Percentiles rank a stretch among this genome's conserved stretches.
These are phyloP conservation scores for Parietaria judaica DNA, from an alignment of 306 rosid species.

Conservation along the genomic window DNA sequence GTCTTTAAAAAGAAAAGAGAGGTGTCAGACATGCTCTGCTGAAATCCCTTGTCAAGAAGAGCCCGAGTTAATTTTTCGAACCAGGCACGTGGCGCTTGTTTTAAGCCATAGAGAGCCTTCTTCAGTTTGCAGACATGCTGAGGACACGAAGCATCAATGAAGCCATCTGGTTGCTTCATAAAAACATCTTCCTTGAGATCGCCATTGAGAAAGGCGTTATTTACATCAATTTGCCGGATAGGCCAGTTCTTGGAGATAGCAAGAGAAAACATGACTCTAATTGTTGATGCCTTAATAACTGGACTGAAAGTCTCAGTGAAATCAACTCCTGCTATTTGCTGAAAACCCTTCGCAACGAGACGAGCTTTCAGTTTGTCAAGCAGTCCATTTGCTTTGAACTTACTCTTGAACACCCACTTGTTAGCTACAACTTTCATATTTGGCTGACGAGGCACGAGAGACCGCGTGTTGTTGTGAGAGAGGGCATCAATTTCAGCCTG, in stretches of 20 bases:
- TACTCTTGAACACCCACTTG: not conserved
- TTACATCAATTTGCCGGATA: not conserved
- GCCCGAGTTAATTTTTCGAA: not conserved
- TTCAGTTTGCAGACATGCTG: not conserved
- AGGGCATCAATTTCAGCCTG: not conserved
- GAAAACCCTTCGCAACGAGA: not conserved
- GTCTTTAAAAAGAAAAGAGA: not conserved
- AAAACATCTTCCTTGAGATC: not conserved
- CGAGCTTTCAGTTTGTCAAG: not conserved
- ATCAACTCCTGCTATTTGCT: not conserved
- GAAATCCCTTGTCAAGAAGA: not conserved
- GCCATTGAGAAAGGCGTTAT: conserved; percentile 1
- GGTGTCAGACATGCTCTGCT: not conserved
- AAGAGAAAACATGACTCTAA: not conserved
- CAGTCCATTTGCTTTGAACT: not conserved
- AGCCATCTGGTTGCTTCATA: not conserved
- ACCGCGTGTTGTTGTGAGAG: not conserved
- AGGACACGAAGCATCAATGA: not conserved
- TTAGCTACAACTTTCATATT: not conserved
- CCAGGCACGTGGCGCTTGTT: not conserved
- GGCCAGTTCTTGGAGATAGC: not conserved
- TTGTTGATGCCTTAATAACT: not conserved
- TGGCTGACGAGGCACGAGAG: not conserved
- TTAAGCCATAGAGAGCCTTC: not conserved
- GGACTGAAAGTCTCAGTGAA: not conserved